Evolutionary conservation across 768 basidiomycete genomes (phyloP).

Genomic region (Baorangia bicolor): DNA sequence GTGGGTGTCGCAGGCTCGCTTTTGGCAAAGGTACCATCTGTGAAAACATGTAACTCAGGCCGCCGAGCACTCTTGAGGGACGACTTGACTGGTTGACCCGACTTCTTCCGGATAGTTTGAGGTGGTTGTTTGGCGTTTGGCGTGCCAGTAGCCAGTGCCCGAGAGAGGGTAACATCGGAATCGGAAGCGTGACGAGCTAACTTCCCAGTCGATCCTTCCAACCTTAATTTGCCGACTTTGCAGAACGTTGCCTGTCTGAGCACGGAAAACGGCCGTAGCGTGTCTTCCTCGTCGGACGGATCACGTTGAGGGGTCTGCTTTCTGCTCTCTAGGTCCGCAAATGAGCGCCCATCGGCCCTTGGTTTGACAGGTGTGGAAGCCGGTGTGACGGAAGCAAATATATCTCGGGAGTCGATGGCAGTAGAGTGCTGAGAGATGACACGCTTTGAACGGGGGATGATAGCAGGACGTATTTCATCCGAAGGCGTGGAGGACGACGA

Average conservation of each 20-base stretch:
- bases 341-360: slow-evolving; percentile 3
- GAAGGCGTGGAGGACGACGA: slow-evolving; percentile 39
- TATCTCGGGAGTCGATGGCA: slow-evolving; percentile 16
- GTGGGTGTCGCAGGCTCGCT: slow-evolving; percentile 84
- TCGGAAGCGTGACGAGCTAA: slow-evolving; percentile 26
- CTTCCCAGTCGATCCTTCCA: slow-evolving; percentile 23
- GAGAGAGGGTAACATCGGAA: slow-evolving; percentile 6
- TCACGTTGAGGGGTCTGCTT: slow-evolving; percentile 22
- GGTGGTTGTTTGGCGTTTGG: neutral
- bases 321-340: slow-evolving; percentile 14
- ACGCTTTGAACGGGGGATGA: slow-evolving; percentile 40
- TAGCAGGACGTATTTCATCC: slow-evolving; percentile 35
- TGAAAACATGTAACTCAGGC: slow-evolving; percentile 52
- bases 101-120: slow-evolving; percentile 80
- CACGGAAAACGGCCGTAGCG: slow-evolving; percentile 17
- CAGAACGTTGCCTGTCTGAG: slow-evolving; percentile 22
- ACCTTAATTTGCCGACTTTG: slow-evolving; percentile 23
- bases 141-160: neutral
- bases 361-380: slow-evolving; percentile 36
- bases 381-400: slow-evolving; percentile 44
- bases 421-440: slow-evolving; percentile 28
- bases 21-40: slow-evolving; percentile 48
- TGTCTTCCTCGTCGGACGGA: slow-evolving; percentile 33
- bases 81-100: slow-evolving; percentile 89
- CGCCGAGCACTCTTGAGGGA: slow-evolving; percentile 77